phyloP scores from a whole-genome alignment of 176 grass and related monocot genomes.

The Dactylis glomerata region DNA sequence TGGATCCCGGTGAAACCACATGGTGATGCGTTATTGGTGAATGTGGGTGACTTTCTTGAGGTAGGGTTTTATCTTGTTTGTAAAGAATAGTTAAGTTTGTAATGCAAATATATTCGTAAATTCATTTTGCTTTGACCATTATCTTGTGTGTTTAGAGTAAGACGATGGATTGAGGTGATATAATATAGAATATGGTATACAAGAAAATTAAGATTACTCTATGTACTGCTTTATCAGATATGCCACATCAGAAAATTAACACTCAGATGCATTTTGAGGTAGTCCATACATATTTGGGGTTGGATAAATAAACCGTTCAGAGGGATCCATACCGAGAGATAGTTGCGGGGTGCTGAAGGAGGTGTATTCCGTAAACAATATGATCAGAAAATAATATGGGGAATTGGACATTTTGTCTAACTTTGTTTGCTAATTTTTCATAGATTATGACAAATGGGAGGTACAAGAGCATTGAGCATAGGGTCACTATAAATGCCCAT shows the following conservation, averaged over 20 bases:
- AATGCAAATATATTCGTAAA: too few relatives aligned
- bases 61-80: neutral
- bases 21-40: slow-evolving; percentile 37
- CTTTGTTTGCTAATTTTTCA: neutral
- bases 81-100: neutral
- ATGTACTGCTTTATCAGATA: neutral
- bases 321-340: neutral
- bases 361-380: neutral
- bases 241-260: neutral
- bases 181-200: neutral
- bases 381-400: neutral
- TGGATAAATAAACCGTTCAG: neutral
- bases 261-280: neutral
- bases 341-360: neutral
- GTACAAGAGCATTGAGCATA: slow-evolving; percentile 55
- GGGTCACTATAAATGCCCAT: slow-evolving; percentile 30
- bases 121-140: neutral
- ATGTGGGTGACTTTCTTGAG: slow-evolving; percentile 53
- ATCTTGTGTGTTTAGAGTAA: neutral
- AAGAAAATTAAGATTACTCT: neutral
- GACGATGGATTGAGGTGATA: accelerated
- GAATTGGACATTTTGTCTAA: neutral
- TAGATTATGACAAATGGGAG: slow-evolving; percentile 51
- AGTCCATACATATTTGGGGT: neutral
- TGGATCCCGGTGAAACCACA: slow-evolving; percentile 37